Evolutionary conservation across 2,329 filamentous ascomycete species (phyloP).

Genomic region (Colletotrichum euphorbiae): DNA sequence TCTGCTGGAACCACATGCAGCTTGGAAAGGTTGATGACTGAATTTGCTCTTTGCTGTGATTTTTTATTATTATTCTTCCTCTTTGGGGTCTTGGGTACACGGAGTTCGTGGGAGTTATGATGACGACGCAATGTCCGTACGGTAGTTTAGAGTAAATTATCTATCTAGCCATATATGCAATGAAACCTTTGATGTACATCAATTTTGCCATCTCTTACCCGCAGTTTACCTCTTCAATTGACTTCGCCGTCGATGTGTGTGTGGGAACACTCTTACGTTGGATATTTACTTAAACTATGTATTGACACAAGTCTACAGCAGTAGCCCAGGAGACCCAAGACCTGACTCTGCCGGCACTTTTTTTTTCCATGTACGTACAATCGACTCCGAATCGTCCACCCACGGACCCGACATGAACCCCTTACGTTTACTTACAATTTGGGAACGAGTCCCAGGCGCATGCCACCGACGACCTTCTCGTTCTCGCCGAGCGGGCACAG

Average conservation of each 20-base stretch:
- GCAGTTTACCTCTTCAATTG: background rate
- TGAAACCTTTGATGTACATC: constrained; percentile 11
- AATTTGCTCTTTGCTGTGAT: background rate
- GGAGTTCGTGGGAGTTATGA: constrained; percentile 33
- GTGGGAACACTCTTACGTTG: no score
- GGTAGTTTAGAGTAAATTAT: constrained; percentile 16
- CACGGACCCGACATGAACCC: background rate
- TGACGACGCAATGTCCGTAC: constrained; percentile 14
- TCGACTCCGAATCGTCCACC: constrained; percentile 1
- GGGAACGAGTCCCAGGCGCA: constrained; percentile 63
- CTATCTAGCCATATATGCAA: constrained; percentile 23
- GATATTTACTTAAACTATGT: background rate
- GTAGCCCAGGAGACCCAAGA: background rate
- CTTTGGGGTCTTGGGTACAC: constrained; percentile 1
- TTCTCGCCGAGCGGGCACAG: constrained; percentile 69
- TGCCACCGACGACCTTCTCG: constrained; percentile 66
- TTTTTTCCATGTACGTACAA: constrained; percentile 24
- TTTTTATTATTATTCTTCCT: background rate
- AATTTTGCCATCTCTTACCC: background rate
- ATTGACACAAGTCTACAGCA: constrained; percentile 8
- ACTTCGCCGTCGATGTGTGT: no score
- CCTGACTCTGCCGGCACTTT: background rate
- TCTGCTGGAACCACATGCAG: constrained; percentile 67
- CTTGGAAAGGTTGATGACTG: constrained; percentile 47
- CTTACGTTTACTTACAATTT: constrained; percentile 56